phyloP scores from a whole-genome alignment of 164 flowering plant genomes.

The Paratinospora sagittata region DNA sequence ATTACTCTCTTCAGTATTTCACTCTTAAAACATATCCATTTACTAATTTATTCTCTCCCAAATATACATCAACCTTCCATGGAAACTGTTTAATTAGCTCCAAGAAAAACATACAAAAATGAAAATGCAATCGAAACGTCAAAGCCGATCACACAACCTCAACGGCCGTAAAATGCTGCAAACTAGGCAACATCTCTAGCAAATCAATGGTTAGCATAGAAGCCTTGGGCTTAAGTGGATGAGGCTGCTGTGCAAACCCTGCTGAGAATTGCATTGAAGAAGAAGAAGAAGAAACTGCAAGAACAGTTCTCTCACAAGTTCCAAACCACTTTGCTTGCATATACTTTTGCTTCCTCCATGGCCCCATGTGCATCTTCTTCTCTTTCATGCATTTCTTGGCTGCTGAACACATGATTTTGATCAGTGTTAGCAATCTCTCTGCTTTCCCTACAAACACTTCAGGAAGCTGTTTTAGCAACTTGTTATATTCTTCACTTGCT shows the following conservation, averaged over 20 bases:
- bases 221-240: slow-evolving; percentile 30
- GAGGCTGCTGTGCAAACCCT: slow-evolving; percentile 4
- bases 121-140: not conserved
- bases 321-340: no score
- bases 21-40: not conserved
- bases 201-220: slow-evolving; percentile 52
- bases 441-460: no score
- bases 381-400: no score
- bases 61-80: not conserved
- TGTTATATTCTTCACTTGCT: no score
- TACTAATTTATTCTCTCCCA: not conserved
- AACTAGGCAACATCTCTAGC: slow-evolving; percentile 28
- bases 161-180: slow-evolving; percentile 39
- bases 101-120: not conserved
- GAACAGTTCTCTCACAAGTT: no score
- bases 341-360: no score
- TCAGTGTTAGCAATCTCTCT: no score
- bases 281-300: no score
- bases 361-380: no score
- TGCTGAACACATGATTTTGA: no score
- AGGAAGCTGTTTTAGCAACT: no score
- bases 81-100: not conserved
- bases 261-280: not conserved
- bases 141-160: slow-evolving; percentile 26
- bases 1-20: not conserved